Evolutionary conservation across 352 stramenopile species (phyloP), one percentile per base, ranked within the genome.

Genomic region (Peronosclerospora sorghi): DNA sequence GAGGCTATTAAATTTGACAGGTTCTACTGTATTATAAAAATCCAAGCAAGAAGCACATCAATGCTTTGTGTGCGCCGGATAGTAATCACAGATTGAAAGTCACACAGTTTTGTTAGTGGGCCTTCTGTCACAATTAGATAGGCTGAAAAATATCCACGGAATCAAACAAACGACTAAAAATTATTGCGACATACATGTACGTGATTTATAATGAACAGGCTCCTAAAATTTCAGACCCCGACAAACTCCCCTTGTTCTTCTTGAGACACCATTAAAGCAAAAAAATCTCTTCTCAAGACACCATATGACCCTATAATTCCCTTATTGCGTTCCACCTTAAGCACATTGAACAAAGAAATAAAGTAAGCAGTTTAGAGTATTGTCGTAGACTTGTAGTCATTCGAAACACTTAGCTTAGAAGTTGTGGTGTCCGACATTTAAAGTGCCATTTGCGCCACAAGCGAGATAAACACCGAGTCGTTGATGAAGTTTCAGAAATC

Each of bases 371-470:
- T 26, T 26, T 26, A 26, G 21, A 26, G 4, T 7, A 3, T 26
- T 6, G 4, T 26, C 3, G 3, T 6, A 26, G 4, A 26, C 21
- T 26, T 6, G 4, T 26, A 26, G 3, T 6, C 21, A 26, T n/a
- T 26, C 3, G 21, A 26, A 26, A 26, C 21, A 3, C 21, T 26
- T 41, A 83, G 73, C 73, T 45, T 75, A 63, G 66, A 92, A 87
- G 50, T 94, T 79, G 48, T 78, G 93, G 44, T 86, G 75, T 1
- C 78, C 81, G 13, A 95, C 78, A 43, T 86, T 93, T 15, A 95
- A 42, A 2, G 47, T 52, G 2, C 74, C 76, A 18, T 62, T 61
- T 5, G 47, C 50, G n/a, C 83, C 76, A 35, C 68, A 86, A 10
- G 59, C 34, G 41, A 90, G 78, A 45, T 88, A 82, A 15, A 67